Percentiles rank a stretch among this genome's conserved stretches.
Evolutionary conservation across 352 stramenopile genomes (phyloP).

Genomic region (Phytopythium montanum): DNA sequence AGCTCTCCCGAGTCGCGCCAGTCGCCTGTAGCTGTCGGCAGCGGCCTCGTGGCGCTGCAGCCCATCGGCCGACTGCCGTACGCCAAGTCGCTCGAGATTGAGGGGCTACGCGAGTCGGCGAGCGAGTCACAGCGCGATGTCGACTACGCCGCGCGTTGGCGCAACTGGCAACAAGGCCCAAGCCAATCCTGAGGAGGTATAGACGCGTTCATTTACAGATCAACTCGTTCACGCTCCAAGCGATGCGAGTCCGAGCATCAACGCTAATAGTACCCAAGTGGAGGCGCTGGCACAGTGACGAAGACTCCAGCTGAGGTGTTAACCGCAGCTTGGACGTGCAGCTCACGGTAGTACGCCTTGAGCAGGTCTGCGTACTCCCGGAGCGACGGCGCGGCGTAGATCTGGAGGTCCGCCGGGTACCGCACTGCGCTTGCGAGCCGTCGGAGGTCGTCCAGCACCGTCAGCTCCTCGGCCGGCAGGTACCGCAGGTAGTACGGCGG

Average conservation of each 20-base stretch:
- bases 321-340: slow-evolving; percentile 19
- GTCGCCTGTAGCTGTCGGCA: neutral
- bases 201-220: neutral
- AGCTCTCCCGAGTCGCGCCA: neutral
- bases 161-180: neutral
- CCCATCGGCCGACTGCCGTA: slow-evolving; percentile 66
- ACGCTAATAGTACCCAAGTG: slow-evolving; percentile 47
- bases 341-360: slow-evolving; percentile 61
- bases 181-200: neutral
- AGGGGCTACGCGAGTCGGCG: slow-evolving; percentile 73
- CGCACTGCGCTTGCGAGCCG: slow-evolving; percentile 47
- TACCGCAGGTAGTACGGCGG: slow-evolving; percentile 75
- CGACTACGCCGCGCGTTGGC: slow-evolving; percentile 39
- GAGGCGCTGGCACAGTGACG: slow-evolving; percentile 39
- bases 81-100: slow-evolving; percentile 74
- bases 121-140: slow-evolving; percentile 30
- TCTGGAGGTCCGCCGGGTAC: slow-evolving; percentile 48
- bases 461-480: slow-evolving; percentile 57
- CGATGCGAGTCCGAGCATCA: too few species aligned
- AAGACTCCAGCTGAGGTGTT: neutral
- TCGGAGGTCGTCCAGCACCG: slow-evolving; percentile 53
- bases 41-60: slow-evolving; percentile 35
- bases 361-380: slow-evolving; percentile 58
- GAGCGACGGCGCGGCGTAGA: slow-evolving; percentile 61
- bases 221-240: neutral